A percentile compares a stretch with the other conserved stretches of the same genome.
Conservation (phyloP, 768 basidiomycete species). For the Russula emetica region DNA sequence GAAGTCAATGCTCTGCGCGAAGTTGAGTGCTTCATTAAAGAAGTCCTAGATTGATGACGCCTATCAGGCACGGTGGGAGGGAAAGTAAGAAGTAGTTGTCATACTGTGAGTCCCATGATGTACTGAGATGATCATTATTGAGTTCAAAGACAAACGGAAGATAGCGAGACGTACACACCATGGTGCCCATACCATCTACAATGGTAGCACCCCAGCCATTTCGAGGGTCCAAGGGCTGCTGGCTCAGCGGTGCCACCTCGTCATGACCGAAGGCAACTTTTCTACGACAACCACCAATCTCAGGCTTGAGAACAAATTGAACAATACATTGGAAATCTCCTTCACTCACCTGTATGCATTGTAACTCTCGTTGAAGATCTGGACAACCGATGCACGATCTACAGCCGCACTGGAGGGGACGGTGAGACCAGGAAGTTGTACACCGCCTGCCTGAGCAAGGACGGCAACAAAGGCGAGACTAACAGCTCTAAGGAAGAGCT, state of each 20-base stretch:
- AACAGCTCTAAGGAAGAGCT: not conserved
- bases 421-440: not conserved
- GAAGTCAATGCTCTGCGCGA: conserved; percentile 53
- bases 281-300: conserved; percentile 33
- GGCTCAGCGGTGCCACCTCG: conserved; percentile 48
- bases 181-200: conserved; percentile 56
- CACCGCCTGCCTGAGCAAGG: not conserved
- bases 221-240: conserved; percentile 38
- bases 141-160: conserved; percentile 33
- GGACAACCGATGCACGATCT: not conserved
- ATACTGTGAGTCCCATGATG: conserved; percentile 54
- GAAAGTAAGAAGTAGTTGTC: conserved; percentile 8
- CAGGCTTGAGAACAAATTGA: not conserved
- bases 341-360: not conserved
- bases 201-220: conserved; percentile 58
- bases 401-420: not conserved
- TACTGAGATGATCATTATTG: conserved; percentile 45
- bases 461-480: not conserved
- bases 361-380: not conserved
- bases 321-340: not conserved
- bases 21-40: conserved; percentile 53
- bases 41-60: conserved; percentile 39
- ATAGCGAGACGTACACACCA: conserved; percentile 38
- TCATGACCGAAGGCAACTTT: conserved; percentile 58
- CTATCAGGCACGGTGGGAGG: not conserved